Conservation (phyloP, 2,329 filamentous ascomycete species). For the Aspergillus thermomutatus region DNA sequence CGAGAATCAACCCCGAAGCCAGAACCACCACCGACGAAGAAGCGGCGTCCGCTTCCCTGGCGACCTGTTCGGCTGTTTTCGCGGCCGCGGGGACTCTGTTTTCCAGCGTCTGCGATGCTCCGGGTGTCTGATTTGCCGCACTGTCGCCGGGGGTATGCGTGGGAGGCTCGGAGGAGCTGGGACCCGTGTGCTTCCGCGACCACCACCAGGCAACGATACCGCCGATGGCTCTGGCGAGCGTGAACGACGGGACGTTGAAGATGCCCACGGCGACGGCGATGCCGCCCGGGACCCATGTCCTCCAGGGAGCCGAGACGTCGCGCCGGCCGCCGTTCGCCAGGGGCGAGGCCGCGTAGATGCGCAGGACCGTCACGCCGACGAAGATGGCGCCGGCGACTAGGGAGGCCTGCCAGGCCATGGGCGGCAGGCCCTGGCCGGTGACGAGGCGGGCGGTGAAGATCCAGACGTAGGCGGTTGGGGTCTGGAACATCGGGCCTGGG, state of each 20-base stretch:
- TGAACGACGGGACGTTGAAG: slow-evolving; percentile 97
- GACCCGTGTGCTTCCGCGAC: slow-evolving; percentile 48
- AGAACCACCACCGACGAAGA: slow-evolving; percentile 77
- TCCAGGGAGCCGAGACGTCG: slow-evolving; percentile 55
- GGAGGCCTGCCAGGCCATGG: slow-evolving; percentile 79
- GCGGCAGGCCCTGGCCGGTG: slow-evolving; percentile 81
- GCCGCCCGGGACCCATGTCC: slow-evolving; percentile 77
- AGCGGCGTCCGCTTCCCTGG: slow-evolving; percentile 32
- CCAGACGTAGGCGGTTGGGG: slow-evolving; percentile 95
- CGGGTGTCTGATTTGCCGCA: background rate
- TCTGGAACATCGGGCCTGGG: slow-evolving; percentile 84
- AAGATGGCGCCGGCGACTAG: slow-evolving; percentile 72
- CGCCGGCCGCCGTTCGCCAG: slow-evolving; percentile 27
- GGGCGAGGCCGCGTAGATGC: slow-evolving; percentile 53
- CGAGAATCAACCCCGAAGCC: slow-evolving; percentile 83
- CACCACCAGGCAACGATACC: slow-evolving; percentile 77
- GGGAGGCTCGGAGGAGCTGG: background rate
- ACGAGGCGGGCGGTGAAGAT: slow-evolving; percentile 93
- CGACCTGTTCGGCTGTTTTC: slow-evolving; percentile 40
- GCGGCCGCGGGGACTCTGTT: background rate
- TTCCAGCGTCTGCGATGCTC: background rate
- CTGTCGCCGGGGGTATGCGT: background rate
- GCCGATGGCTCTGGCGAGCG: slow-evolving; percentile 78
- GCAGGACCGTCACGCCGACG: slow-evolving; percentile 64
- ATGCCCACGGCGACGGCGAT: slow-evolving; percentile 97